Base-by-base conservation (phyloP, 768 basidiomycete genomes). In the Pleurotus citrinopileatus region DNA sequence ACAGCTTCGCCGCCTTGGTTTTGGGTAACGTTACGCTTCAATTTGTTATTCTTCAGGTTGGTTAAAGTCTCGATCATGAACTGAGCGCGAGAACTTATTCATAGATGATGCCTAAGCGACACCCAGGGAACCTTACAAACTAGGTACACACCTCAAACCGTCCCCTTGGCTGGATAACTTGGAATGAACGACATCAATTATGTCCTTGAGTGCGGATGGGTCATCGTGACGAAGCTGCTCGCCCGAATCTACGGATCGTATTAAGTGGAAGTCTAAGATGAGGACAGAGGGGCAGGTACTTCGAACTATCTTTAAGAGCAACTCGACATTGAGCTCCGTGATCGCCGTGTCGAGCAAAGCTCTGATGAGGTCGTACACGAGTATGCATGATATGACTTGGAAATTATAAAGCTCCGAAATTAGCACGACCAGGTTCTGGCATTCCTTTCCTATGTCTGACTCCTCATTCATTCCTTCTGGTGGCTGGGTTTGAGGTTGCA, bases 21-120 rank as follows among this genome's bases (percentile, higher is more conserved):
- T 55, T 87, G 84, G 0, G 81, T 79, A 1, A 72, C 69, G 40
- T 78, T 81, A 4, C 79, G 77, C 65, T 87, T 91, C 50, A 81
- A 61, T 66, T 90, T 94, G 71, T 95, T 96, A 65, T 94, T 96
- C 67, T 96, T 96, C 53, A 98, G 79, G 66, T 95, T 93, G 4
- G 80, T 82, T 26, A 99, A 75, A 0, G 92, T 95, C 70, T 98
- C 97, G 55, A 97, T 73, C 95, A 98, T 97, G 72, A 98, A 98
- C 15, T 84, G 83, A 9, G 92, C 89, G 38, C 97, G 88, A 3
- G 94, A 94, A 66, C 92, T 97, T 34, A n/a, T n/a, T n/a, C n/a
- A 59, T 15, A 38, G 57, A 57, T 54, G 25, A 53, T 36, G 52
- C 28, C 19, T 42, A 52, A 36, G 23, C 23, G 42, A 25, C 37